These are phyloP conservation scores for Ilyonectria mors-panacis DNA, from an alignment of 2,329 filamentous ascomycete genomes.

Conservation along the genomic window DNA sequence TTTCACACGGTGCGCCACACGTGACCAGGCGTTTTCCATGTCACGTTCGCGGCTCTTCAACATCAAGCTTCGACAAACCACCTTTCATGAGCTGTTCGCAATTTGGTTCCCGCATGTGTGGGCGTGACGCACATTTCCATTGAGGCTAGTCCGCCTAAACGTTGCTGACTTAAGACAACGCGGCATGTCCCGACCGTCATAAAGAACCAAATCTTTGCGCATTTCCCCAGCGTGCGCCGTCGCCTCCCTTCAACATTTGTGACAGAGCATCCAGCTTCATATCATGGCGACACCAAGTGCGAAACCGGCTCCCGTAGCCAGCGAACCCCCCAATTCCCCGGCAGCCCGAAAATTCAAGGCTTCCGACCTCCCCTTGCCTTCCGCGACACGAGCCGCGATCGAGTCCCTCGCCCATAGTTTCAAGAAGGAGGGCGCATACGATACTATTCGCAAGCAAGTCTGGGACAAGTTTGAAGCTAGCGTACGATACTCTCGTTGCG, in stretches of 20 bases:
- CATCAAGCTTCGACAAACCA: slow-evolving; percentile 22
- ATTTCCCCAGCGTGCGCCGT: slow-evolving; percentile 19
- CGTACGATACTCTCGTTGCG: slow-evolving; percentile 60
- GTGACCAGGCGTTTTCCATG: slow-evolving; percentile 46
- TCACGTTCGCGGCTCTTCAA: slow-evolving; percentile 35
- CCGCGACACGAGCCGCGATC: slow-evolving; percentile 80
- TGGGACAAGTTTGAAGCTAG: slow-evolving; percentile 82
- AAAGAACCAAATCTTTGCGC: slow-evolving; percentile 29
- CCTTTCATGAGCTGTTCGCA: slow-evolving; percentile 16
- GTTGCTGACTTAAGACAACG: slow-evolving; percentile 4
- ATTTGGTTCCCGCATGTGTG: not conserved
- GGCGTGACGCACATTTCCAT: not conserved
- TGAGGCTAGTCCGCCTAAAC: not conserved
- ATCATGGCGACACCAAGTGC: slow-evolving; percentile 48
- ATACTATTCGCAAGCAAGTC: slow-evolving; percentile 81
- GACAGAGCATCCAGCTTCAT: slow-evolving; percentile 15
- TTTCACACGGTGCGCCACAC: slow-evolving; percentile 25
- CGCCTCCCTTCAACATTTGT: slow-evolving; percentile 27
- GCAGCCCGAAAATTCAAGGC: slow-evolving; percentile 73
- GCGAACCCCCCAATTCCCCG: slow-evolving; percentile 32
- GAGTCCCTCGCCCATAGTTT: slow-evolving; percentile 84
- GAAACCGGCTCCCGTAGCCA: slow-evolving; percentile 39
- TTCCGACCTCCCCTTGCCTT: slow-evolving; percentile 81
- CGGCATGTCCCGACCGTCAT: slow-evolving; percentile 33
- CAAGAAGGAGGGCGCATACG: slow-evolving; percentile 90